Base-by-base conservation (phyloP, 306 rosid species). In the Macrotyloma uniflorum region DNA sequence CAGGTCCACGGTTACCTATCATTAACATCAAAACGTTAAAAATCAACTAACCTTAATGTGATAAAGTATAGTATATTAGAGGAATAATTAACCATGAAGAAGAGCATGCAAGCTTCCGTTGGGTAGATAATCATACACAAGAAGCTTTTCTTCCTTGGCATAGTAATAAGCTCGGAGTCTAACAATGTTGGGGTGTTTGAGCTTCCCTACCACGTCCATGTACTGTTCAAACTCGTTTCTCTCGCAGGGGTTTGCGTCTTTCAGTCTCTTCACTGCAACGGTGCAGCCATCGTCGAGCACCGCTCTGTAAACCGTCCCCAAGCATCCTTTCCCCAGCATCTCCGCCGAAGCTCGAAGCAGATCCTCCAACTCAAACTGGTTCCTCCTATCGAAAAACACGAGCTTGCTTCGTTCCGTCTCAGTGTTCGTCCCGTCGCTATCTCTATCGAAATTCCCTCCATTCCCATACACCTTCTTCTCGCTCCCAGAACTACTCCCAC, bases 71-170 rank as follows among this genome's bases (percentile, higher is more conserved):
- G 43, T 38, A 38, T 38, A 9, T 2, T 2, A 38, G 43, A 38
- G 43, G 43, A 38, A 38, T 38, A 8, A 16, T 79, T 51, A 24
- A 89, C 99, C 99, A 69, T 95, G 99, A 75, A 95, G 99, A 74
- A 95, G 98, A 35, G 88, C 77, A 86, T 95, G 96, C 83, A 95
- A 76, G 89, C 96, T 93, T 75, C 98, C 99, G 53, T 93, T 95
- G 23, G 99, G 87, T 42, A 91, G 93, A 87, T 89, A 95, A 72
- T 95, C 99, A 80, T 93, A 91, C 42, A 95, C 98, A 8, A 95
- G 91, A 81, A 93, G 99, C 80, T 95, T 95, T 57, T 95, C 99
- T 86, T 95, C 99, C 53, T 89, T 95, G 12, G 99, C 98, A 55
- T 91, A 93, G 67, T 93, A 95, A 72, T 88, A 95, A 28, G 99